phyloP scores from a whole-genome alignment of 2,329 filamentous ascomycete genomes.

The Didymellaceae sp. region DNA sequence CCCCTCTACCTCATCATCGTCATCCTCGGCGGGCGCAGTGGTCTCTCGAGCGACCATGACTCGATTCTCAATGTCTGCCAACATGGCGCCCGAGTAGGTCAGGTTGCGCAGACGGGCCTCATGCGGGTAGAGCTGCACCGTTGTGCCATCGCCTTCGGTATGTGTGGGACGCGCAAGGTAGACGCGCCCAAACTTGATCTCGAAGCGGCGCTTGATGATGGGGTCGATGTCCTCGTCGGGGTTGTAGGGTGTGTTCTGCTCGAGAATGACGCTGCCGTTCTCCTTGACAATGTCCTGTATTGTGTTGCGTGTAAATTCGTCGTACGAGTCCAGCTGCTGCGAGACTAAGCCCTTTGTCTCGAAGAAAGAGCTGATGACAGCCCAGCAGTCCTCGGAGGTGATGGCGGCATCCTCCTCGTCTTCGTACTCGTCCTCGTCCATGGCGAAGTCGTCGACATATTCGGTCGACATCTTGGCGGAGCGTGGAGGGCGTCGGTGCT shows the following conservation, averaged over 20 bases:
- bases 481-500: background rate
- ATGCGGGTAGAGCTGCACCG: constrained; percentile 85
- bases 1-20: constrained; percentile 63
- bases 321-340: constrained; percentile 97
- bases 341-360: constrained; percentile 94
- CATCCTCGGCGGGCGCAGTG: constrained; percentile 68
- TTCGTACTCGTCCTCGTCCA: constrained; percentile 67
- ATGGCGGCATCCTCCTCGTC: constrained; percentile 70
- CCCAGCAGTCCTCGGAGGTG: constrained; percentile 98
- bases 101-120: constrained; percentile 95
- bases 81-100: constrained; percentile 91
- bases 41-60: constrained; percentile 83
- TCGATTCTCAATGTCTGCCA: constrained; percentile 85
- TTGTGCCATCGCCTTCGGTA: constrained; percentile 90
- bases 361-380: constrained; percentile 96
- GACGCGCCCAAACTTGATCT: constrained; percentile 91
- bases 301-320: constrained; percentile 92
- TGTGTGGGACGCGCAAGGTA: constrained; percentile 89
- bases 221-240: constrained; percentile 72
- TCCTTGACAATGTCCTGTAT: constrained; percentile 95
- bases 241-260: constrained; percentile 83
- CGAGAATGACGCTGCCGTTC: constrained; percentile 88
- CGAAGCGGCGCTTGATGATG: constrained; percentile 87
- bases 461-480: constrained; percentile 59
- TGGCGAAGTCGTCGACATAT: constrained; percentile 67